Percentiles rank a stretch among this genome's conserved stretches.
These are phyloP conservation scores for Lithocarpus polystachyus DNA, from an alignment of 306 rosid species.

Conservation along the genomic window DNA sequence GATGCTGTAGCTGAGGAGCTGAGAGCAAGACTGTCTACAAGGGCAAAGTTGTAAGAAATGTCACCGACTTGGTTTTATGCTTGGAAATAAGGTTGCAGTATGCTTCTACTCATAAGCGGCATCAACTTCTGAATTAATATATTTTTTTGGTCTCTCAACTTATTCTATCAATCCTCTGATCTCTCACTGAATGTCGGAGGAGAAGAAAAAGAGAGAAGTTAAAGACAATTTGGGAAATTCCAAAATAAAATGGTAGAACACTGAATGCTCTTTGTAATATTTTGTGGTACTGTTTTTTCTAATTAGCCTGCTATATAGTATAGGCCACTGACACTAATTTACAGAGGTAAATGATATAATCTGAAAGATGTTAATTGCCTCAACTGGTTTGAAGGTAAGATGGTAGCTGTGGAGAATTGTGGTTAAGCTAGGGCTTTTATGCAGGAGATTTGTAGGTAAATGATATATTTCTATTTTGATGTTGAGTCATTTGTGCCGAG, in stretches of 20 bases:
- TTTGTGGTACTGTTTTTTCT: not conserved
- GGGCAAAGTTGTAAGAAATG: constrained; percentile 20
- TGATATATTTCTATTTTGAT: too few relatives aligned
- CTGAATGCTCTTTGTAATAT: not conserved
- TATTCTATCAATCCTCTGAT: not conserved
- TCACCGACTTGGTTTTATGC: not conserved
- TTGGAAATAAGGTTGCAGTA: not conserved
- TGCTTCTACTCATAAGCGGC: not conserved
- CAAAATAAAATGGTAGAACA: not conserved
- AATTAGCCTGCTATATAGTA: not conserved
- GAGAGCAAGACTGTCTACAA: constrained; percentile 44
- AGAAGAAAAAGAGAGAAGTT: not conserved
- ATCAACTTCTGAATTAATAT: not conserved
- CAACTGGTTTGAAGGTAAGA: not conserved
- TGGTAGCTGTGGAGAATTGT: not conserved
- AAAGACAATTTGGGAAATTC: not conserved
- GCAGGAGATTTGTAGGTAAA: too few relatives aligned
- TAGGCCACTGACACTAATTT: not conserved
- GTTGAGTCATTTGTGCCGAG: too few relatives aligned
- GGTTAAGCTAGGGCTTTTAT: too few relatives aligned
- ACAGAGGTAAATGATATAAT: not conserved
- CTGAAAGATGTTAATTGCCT: not conserved
- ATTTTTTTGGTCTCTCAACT: not conserved
- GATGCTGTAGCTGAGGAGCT: constrained; percentile 86
- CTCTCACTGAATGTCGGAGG: not conserved